Conservation (phyloP, 495 filamentous ascomycete species). For the Copromyces sp. region DNA sequence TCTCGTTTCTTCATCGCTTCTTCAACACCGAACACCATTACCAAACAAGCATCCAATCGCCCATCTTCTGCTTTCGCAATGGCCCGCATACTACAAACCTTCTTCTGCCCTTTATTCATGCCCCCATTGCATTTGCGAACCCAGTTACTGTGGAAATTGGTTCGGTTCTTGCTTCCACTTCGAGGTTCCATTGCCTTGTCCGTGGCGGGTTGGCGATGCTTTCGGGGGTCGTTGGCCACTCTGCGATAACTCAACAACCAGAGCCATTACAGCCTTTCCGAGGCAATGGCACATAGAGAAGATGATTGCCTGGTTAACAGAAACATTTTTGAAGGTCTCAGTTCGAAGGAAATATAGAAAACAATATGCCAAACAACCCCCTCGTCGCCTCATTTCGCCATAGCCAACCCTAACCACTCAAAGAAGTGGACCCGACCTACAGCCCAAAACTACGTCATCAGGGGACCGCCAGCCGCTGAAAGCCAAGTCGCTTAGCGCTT, state of each 20-base stretch:
- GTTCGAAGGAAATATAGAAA: rapidly evolving
- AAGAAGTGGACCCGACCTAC: neutral
- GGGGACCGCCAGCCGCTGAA: neutral
- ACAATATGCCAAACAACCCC: neutral
- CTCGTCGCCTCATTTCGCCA: neutral
- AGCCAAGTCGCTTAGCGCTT: neutral
- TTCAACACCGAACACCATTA: no score
- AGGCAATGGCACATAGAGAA: neutral
- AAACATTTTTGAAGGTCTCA: neutral
- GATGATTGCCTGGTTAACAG: neutral
- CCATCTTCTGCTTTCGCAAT: neutral
- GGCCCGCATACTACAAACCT: neutral
- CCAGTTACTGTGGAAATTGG: neutral
- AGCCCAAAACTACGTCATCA: neutral
- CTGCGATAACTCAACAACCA: neutral
- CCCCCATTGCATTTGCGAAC: neutral
- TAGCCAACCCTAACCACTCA: neutral
- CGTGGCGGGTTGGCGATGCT: neutral
- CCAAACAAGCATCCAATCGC: neutral
- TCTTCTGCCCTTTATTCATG: neutral
- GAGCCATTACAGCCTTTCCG: neutral
- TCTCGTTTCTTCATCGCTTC: neutral
- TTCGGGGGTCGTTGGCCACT: neutral
- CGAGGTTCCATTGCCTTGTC: neutral
- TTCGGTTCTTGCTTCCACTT: neutral